Evolutionary conservation across 2,329 filamentous ascomycete species (phyloP).

Genomic region (Ceratocystis variospora): DNA sequence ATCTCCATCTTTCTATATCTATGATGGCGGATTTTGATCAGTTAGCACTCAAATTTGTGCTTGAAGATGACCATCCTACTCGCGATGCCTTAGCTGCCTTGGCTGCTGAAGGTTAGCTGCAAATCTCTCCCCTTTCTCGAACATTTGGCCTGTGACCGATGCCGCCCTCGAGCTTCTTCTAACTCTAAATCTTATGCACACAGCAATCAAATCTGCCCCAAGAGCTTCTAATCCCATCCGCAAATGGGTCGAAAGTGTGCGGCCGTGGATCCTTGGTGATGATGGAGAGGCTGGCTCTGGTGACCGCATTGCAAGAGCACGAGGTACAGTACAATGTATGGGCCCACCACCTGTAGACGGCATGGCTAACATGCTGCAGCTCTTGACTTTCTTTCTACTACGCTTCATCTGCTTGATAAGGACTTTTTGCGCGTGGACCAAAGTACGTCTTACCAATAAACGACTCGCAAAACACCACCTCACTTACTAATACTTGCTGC

Average conservation of each 20-base stretch:
- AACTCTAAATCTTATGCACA: background rate
- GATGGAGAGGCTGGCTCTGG: slow-evolving; percentile 32
- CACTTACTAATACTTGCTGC: background rate
- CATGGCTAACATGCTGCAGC: slow-evolving; percentile 27
- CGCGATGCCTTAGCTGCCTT: slow-evolving; percentile 31
- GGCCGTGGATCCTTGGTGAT: slow-evolving; percentile 37
- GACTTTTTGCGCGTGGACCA: slow-evolving; percentile 38
- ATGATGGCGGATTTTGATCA: slow-evolving; percentile 39
- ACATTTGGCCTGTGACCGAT: background rate
- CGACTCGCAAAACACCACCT: too few species aligned
- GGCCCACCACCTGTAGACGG: slow-evolving; percentile 3
- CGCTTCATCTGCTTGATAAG: slow-evolving; percentile 35
- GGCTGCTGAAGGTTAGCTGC: slow-evolving; percentile 31
- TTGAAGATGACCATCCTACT: slow-evolving; percentile 34
- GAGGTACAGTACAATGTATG: slow-evolving; percentile 28
- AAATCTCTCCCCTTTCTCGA: background rate
- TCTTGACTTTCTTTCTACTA: slow-evolving; percentile 42
- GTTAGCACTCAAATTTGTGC: slow-evolving; percentile 41
- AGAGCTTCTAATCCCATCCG: slow-evolving; percentile 35
- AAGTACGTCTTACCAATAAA: slow-evolving; percentile 25
- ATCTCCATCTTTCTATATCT: background rate
- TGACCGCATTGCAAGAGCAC: slow-evolving; percentile 41
- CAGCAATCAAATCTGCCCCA: slow-evolving; percentile 30
- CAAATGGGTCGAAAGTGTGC: slow-evolving; percentile 42
- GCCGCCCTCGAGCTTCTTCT: background rate